These are phyloP conservation scores for Rhizopogon vulgaris DNA, from an alignment of 768 basidiomycete genomes.

Conservation along the genomic window DNA sequence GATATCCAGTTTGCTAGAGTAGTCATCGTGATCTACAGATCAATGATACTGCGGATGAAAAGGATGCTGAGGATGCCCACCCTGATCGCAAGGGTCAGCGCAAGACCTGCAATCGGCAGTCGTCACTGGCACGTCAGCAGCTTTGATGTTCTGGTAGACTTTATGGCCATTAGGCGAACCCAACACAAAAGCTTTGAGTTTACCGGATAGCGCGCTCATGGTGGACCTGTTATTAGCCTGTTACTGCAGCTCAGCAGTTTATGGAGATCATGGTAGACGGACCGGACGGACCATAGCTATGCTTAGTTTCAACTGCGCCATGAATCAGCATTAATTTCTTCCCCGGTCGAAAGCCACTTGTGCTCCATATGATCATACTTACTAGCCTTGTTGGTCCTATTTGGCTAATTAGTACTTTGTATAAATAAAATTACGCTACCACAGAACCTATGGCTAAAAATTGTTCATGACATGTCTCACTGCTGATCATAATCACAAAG, in stretches of 20 bases:
- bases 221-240: background rate
- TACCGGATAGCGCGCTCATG: slow-evolving; percentile 19
- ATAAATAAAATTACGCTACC: too few species aligned
- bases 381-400: background rate
- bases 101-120: slow-evolving; percentile 67
- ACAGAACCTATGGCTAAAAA: too few species aligned
- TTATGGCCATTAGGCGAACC: slow-evolving; percentile 27
- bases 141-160: slow-evolving; percentile 46
- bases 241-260: too few species aligned
- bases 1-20: slow-evolving; percentile 64
- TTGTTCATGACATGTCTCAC: background rate
- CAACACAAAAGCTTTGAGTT: slow-evolving; percentile 16
- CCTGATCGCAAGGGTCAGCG: slow-evolving; percentile 71
- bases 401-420: background rate
- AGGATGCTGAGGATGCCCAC: slow-evolving; percentile 27
- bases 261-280: too few species aligned
- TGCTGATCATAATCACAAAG: background rate
- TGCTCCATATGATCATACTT: background rate
- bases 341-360: too few species aligned
- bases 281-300: too few species aligned
- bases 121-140: slow-evolving; percentile 58
- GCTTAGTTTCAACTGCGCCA: too few species aligned
- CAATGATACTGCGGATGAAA: slow-evolving; percentile 18
- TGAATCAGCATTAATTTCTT: too few species aligned
- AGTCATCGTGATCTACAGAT: slow-evolving; percentile 61